Evolutionary conservation across 805 yeast species (phyloP), one percentile per base, ranked within the genome.

Genomic region (Lipomyces spencermartinsiae): DNA sequence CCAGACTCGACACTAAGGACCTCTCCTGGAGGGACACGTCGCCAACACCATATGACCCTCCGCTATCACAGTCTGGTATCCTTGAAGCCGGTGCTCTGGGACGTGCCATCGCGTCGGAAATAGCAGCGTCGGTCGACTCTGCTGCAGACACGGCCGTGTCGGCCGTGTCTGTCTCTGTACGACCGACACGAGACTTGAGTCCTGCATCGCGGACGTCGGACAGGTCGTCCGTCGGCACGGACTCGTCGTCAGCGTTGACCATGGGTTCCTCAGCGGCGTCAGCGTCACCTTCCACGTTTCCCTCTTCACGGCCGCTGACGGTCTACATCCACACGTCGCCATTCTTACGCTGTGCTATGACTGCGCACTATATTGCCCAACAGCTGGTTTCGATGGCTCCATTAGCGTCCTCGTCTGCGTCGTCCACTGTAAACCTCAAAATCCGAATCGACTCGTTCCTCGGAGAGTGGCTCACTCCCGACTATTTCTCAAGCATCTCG

Each of bases 391-490:
- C 54, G 0, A n/a, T 59, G 31, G 16, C 49, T 10, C 46, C 70
- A n/a, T 2, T 34, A 14, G 5, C 59, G 8, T 19, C 66, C 16
- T 34, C 57, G 4, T n/a, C 55, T 2, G 35, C 37, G n/a, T 22
- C 58, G 29, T 39, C 61, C 8, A 39, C 61, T 4, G 43, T 65
- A n/a, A 25, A 56, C 12, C 46, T 73, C 39, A 53, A 53, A 19
- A 46, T 74, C 25, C 73, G 77, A 9, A 51, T 79, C 56, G 79
- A 76, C 68, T 66, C 77, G 6, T 78, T 74, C 37, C 73, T 79
- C 43, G 82, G 82, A 31, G 82, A 80, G 63, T 80, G 81, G 81
- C 76, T 77, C 65, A 77, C 78, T 2, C 76, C 79, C 6, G 82
- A 78, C 70, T 80, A 80, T 69, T 80, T 76, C 66, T 62, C 73